Evolutionary conservation across 75 land plant species (phyloP).

Genomic region (Pinus taeda): DNA sequence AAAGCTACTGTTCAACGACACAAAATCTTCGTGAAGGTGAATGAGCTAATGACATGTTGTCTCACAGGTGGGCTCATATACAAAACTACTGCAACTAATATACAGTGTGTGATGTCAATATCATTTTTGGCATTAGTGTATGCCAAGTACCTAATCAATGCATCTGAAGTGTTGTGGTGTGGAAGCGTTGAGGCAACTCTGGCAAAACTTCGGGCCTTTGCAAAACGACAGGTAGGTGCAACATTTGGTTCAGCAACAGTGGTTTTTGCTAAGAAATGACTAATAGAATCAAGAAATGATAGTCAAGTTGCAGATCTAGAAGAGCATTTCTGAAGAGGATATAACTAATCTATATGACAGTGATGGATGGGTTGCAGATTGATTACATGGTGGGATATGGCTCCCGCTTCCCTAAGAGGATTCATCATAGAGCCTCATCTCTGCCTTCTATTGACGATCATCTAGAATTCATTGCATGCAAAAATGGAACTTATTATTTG

Average conservation of each 20-base stretch:
- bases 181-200: constrained; percentile 40
- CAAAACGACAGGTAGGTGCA: constrained; percentile 46
- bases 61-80: constrained; percentile 77
- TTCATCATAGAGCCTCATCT: constrained; percentile 90
- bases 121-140: constrained; percentile 70
- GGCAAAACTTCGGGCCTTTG: constrained; percentile 36
- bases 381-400: constrained; percentile 98
- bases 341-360: not conserved
- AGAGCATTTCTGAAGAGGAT: not conserved
- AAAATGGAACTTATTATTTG: constrained; percentile 51
- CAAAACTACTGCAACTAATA: constrained; percentile 56
- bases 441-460: constrained; percentile 50
- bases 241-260: not conserved
- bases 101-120: constrained; percentile 75
- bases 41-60: too few relatives aligned
- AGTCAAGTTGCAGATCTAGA: not conserved
- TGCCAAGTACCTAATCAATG: constrained; percentile 55
- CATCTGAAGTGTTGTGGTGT: constrained; percentile 32
- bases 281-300: not conserved
- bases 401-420: constrained; percentile 47
- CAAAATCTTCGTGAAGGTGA: too few relatives aligned
- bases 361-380: constrained; percentile 26
- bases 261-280: not conserved
- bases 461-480: constrained; percentile 45
- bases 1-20: too few relatives aligned